Percentiles rank a stretch among this genome's conserved stretches.
Conservation (phyloP, 441 rosid genomes). For the Corymbia calophylla region DNA sequence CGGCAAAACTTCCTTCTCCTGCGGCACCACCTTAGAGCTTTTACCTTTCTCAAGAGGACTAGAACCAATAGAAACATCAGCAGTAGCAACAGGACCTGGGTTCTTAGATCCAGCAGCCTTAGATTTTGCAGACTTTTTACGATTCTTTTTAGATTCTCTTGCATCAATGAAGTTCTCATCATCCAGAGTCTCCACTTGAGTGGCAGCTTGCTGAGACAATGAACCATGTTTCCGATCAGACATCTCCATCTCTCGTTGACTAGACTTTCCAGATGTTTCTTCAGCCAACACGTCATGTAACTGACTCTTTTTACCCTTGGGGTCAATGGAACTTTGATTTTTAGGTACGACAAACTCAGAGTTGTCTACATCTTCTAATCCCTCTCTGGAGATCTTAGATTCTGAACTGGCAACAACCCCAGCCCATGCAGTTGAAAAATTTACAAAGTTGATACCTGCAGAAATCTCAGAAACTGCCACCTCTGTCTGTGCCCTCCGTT, state of each 20-base stretch:
- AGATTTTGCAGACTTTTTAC: constrained; percentile 84
- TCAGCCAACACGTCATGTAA: constrained; percentile 65
- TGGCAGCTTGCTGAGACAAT: constrained; percentile 18
- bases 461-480: constrained; percentile 45
- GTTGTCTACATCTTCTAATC: constrained; percentile 26
- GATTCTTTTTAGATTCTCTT: constrained; percentile 80
- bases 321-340: constrained; percentile 34
- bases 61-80: constrained; percentile 42
- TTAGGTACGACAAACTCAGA: constrained; percentile 29
- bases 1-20: constrained; percentile 67
- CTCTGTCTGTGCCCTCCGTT: constrained; percentile 62
- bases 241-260: constrained; percentile 38
- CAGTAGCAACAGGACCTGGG: constrained; percentile 24
- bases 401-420: constrained; percentile 65
- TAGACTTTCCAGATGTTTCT: constrained; percentile 53
- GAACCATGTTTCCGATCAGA: constrained; percentile 22
- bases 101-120: constrained; percentile 61
- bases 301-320: constrained; percentile 56
- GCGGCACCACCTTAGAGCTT: constrained; percentile 36
- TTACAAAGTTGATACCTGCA: constrained; percentile 31
- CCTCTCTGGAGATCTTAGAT: constrained; percentile 36
- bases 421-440: constrained; percentile 62
- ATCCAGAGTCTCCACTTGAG: constrained; percentile 35
- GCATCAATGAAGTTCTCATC: constrained; percentile 83
- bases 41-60: constrained; percentile 75